Evolutionary conservation across 2,329 filamentous ascomycete genomes (phyloP), one percentile per base, ranked within the genome.

Genomic region (Balansia obtecta): DNA sequence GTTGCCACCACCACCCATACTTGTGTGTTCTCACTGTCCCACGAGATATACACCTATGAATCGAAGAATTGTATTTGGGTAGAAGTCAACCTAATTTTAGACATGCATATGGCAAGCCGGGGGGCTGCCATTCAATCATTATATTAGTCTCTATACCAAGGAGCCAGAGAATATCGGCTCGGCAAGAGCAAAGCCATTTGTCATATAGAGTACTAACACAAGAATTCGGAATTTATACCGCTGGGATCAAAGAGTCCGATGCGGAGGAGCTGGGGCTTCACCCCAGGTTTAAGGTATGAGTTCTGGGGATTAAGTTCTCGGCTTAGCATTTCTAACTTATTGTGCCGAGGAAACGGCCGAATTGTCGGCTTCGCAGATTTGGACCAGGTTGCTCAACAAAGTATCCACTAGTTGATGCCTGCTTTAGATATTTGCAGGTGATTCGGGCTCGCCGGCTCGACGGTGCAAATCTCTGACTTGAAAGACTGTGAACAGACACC

Each of bases 1-100:
- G 8, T 60, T 50, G 37, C 47, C 51, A 13, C 51, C 48, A 13
- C 51, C 48, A 18, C 45, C 50, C 44, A 53, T 53, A 0, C 38
- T 49, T 39, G 8, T 42, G 8, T 42, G 8, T 34, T 22, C 15
- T 39, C 45, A 15, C 45, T 32, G 15, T 20, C 11, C 34, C 11
- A 10, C 13, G 34, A 37, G 34, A 7, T 15, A 5, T 13, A 5
- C 3, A 37, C 34, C 34, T 37, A 15, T 2, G 34, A 15, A 37
- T 37, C 9, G 15, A 4, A 4, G 18, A 6, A n/a, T 32, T 27
- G 27, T 22, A 7, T 27, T 27, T 27, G n/a, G n/a, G 27, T 27
- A 27, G 27, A 27, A 27, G 27, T 27, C 27, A 6, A 27, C n/a
- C n/a, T n/a, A n/a, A n/a, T 27, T 7, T 27, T 27, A 7, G 4